Conservation (phyloP, 163 green algal genomes). For the Volvox carteri region DNA sequence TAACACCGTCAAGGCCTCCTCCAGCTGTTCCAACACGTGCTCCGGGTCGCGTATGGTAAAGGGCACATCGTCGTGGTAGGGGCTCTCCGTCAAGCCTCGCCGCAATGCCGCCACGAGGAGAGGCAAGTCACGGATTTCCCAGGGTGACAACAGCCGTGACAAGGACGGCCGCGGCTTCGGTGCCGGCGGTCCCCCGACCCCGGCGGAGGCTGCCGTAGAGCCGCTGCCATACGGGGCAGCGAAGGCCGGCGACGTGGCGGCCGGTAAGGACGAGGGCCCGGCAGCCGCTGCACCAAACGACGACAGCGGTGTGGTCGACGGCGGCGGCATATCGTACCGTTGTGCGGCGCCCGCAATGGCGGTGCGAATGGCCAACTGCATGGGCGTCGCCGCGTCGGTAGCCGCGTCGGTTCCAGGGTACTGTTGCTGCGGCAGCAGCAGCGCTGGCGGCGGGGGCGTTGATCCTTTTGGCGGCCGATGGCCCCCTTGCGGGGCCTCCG, state of each 20-base stretch:
- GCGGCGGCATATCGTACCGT: conserved; percentile 44
- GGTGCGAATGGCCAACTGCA: conserved; percentile 45
- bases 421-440: not conserved
- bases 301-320: not conserved
- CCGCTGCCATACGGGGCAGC: not conserved
- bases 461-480: not conserved
- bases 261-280: not conserved
- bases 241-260: not conserved
- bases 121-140: conserved; percentile 37
- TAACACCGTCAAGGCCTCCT: conserved; percentile 40
- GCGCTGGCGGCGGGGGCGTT: not conserved
- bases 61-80: conserved; percentile 41
- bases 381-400: conserved; percentile 6
- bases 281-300: not conserved
- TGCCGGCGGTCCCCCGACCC: not conserved
- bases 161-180: conserved; percentile 16
- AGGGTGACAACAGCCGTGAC: not conserved
- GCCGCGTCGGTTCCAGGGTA: not conserved
- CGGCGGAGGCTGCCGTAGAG: not conserved
- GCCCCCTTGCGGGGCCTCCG: not conserved
- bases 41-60: conserved; percentile 43
- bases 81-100: conserved; percentile 5
- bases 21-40: conserved; percentile 47
- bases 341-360: conserved; percentile 4
- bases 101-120: conserved; percentile 30